Base-by-base conservation (phyloP, 2,329 filamentous ascomycete genomes). In the Fusarium lyarnte region DNA sequence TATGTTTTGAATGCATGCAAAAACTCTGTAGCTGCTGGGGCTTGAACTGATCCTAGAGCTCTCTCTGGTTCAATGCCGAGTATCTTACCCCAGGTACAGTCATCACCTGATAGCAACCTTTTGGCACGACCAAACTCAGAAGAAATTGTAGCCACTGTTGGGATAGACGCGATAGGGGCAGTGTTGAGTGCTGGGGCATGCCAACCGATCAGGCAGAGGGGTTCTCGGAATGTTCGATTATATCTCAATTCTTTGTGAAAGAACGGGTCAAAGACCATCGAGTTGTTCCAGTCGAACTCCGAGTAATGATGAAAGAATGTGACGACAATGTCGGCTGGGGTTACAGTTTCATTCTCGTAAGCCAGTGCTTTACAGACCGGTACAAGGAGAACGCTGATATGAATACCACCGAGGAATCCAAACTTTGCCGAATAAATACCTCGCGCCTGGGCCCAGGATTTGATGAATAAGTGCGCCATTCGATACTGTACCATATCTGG, bases 261-360 rank as follows among this genome's bases (percentile, higher is more conserved):
- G 70, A 87, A 87, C 0, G 89, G 88, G 75, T 93, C 90, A 69
- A 87, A 89, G 1, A 88, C 86, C 39, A 87, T 81, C 1, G 87
- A 79, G 12, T 79, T 82, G 27, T 82, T 78, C 89, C 90, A 93
- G 76, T 91, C 83, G 65, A 91, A 90, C 4, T 77, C 73, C 3
- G 89, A 84, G 74, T 93, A 93, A 77, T 92, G 85, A 21, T 82
- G 74, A 78, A 92, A 92, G 78, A 93, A 93, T 0, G 87, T 87
- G 1, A 79, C 75, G 4, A 92, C 77, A 13, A 92, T 81, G 49
- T 88, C 86, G 2, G 85, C 78, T 3, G 87, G 82, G 1, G 86
- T 85, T 2, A 85, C 75, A 1, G 76, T 58, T 23, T 79, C 78
- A 13, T 74, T 75, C 14, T 82, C 69, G 8, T 80, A 79, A 33